Base-by-base conservation (phyloP, 768 basidiomycete genomes). In the Galerina sulciceps region DNA sequence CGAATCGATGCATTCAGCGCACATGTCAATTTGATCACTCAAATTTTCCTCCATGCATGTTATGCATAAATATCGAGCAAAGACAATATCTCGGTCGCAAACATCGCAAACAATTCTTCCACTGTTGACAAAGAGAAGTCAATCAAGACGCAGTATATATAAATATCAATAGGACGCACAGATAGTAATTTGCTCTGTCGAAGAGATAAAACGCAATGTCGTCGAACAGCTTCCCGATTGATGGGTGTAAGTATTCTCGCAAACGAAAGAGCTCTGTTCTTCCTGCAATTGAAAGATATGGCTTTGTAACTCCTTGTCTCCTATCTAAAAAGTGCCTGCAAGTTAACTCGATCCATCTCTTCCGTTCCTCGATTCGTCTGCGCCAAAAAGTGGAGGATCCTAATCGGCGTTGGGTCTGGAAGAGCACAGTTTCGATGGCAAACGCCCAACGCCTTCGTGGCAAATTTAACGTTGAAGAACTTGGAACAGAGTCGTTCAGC, bases 51-150 rank as follows among this genome's bases (percentile, higher is more conserved):
- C 43, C 9, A 57, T 51, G 49, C 64, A 65, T 8, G 50, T 55
- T 17, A 65, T 59, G 35, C 64, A 65, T n/a, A 38, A 43, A 49
- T 57, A 65, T 2, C 64, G 58, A 1, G 47, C 37, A 44, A 58
- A 57, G 2, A 40, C 52, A 17, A 65, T 50, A 2, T 5, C 10
- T 11, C 35, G 35, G 14, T 42, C 23, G 48, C 64, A 65, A 6
- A 20, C 23, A 46, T 65, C 52, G 26, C 64, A 65, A 2, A 40
- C 8, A 10, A 50, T 26, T 17, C 26, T 36, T 11, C 54, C 42
- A 13, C 63, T 61, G 22, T 22, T 13, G 46, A 17, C 18, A 17
- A 41, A 40, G 8, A 10, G 11, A 34, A 1, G 9, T 40, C 0
- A 34, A 15, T 26, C 11, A 45, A 5, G 23, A 3, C 14, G 10